Percentiles rank a stretch among this genome's conserved stretches.
Evolutionary conservation across 2,329 filamentous ascomycete genomes (phyloP).

Genomic region (Diaporthe citriasiana): DNA sequence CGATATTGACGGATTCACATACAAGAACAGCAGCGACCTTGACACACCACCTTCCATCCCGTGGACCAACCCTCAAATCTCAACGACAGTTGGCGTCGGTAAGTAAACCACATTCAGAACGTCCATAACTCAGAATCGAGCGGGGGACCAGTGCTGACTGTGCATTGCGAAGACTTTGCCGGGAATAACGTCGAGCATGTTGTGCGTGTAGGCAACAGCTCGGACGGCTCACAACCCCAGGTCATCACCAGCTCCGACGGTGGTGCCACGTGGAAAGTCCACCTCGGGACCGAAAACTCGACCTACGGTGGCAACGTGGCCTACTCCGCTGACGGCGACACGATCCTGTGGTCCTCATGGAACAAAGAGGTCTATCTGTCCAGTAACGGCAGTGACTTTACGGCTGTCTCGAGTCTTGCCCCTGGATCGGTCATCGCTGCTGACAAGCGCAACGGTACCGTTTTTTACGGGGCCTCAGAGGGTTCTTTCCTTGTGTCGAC

Average conservation of each 20-base stretch:
- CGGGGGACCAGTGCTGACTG: background rate
- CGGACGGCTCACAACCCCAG: slow-evolving; percentile 55
- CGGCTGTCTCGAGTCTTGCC: slow-evolving; percentile 59
- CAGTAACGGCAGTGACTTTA: slow-evolving; percentile 57
- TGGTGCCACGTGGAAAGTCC: slow-evolving; percentile 62
- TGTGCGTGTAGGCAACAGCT: slow-evolving; percentile 63
- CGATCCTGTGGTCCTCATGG: slow-evolving; percentile 61
- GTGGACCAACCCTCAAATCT: slow-evolving; percentile 63
- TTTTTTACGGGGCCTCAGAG: slow-evolving; percentile 63
- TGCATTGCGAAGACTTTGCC: slow-evolving; percentile 55
- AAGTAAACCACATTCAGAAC: slow-evolving; percentile 41
- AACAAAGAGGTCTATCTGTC: slow-evolving; percentile 58
- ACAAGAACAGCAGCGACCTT: slow-evolving; percentile 53
- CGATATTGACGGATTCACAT: slow-evolving; percentile 67
- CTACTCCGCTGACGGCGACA: slow-evolving; percentile 64
- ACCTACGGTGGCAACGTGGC: slow-evolving; percentile 62
- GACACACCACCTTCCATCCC: slow-evolving; percentile 57
- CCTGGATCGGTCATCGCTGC: slow-evolving; percentile 62
- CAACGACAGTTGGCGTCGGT: slow-evolving; percentile 58
- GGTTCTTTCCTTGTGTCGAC: slow-evolving; percentile 65
- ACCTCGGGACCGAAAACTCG: slow-evolving; percentile 56
- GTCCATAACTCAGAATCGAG: background rate
- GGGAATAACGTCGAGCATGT: slow-evolving; percentile 60
- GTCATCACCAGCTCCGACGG: slow-evolving; percentile 64
- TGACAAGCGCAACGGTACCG: slow-evolving; percentile 65